Conservation (phyloP, 768 basidiomycete genomes). For the Podaxis rugospora region DNA sequence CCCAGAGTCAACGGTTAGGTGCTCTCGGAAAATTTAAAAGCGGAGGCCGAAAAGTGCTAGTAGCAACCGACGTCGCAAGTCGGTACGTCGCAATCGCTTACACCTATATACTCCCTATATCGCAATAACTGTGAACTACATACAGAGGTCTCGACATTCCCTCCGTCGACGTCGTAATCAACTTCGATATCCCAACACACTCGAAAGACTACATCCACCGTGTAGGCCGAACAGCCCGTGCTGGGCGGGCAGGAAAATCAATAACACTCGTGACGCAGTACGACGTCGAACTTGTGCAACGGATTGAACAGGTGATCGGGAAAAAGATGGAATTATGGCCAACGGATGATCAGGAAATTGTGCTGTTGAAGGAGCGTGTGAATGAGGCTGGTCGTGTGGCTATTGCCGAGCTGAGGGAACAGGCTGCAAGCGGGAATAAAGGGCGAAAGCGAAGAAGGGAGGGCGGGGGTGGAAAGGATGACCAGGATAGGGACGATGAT, state of each 20-base stretch:
- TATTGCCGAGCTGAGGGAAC: slow-evolving; percentile 72
- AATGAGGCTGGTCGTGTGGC: slow-evolving; percentile 81
- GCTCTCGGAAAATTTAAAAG: slow-evolving; percentile 94
- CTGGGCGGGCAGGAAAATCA: slow-evolving; percentile 94
- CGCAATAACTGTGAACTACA: neutral
- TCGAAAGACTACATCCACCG: slow-evolving; percentile 99
- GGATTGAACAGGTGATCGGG: slow-evolving; percentile 88
- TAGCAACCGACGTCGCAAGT: slow-evolving; percentile 96
- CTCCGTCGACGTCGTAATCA: slow-evolving; percentile 93
- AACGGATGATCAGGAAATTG: slow-evolving; percentile 84
- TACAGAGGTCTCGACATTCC: slow-evolving; percentile 91
- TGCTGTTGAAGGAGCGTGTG: slow-evolving; percentile 82
- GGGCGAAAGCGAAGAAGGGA: slow-evolving; percentile 39
- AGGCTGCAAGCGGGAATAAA: slow-evolving; percentile 47
- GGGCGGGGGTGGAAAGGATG: slow-evolving; percentile 53
- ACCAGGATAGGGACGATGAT: slow-evolving; percentile 91
- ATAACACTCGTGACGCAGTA: slow-evolving; percentile 99
- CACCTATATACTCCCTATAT: neutral
- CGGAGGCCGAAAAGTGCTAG: slow-evolving; percentile 85
- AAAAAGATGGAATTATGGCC: slow-evolving; percentile 92
- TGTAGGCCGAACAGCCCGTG: slow-evolving; percentile 95
- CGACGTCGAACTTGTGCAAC: slow-evolving; percentile 93
- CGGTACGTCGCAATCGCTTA: slow-evolving; percentile 44
- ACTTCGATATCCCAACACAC: slow-evolving; percentile 96
- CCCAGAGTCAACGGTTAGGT: slow-evolving; percentile 89